Percentiles rank a stretch among this genome's conserved stretches.
These are phyloP conservation scores for Entomortierella parvispora DNA, from an alignment of 192 early-diverging fungal genomes.

Conservation along the genomic window DNA sequence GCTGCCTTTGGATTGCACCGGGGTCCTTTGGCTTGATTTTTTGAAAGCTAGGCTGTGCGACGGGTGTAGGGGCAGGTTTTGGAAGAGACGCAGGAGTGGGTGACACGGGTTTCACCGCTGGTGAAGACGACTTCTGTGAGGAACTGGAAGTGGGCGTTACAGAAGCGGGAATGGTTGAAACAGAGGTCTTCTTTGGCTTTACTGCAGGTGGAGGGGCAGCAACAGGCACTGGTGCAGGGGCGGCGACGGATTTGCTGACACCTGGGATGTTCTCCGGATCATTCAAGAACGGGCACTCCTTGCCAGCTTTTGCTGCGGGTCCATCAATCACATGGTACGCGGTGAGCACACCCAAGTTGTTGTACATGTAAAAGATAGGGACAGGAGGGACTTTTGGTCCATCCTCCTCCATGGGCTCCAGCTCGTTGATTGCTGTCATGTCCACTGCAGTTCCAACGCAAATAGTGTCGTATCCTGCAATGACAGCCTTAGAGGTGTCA, in stretches of 20 bases:
- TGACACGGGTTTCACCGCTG: too few species aligned
- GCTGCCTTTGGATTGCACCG: slow-evolving; percentile 25
- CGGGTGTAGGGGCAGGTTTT: not conserved
- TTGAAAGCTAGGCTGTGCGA: slow-evolving; percentile 1
- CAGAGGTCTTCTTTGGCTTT: not conserved
- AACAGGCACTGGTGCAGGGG: not conserved
- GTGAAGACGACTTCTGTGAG: not conserved
- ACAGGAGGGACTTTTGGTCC: slow-evolving; percentile 61
- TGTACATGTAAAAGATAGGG: slow-evolving; percentile 80
- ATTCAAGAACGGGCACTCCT: slow-evolving; percentile 56
- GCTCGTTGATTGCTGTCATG: slow-evolving; percentile 65
- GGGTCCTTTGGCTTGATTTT: not conserved
- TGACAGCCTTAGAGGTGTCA: slow-evolving; percentile 59
- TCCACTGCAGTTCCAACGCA: slow-evolving; percentile 82
- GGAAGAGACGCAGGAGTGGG: slow-evolving; percentile 2
- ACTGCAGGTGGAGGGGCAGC: slow-evolving; percentile 3
- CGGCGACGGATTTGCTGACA: slow-evolving; percentile 4
- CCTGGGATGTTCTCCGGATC: slow-evolving; percentile 4
- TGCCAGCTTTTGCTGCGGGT: slow-evolving; percentile 55
- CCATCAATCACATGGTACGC: slow-evolving; percentile 76
- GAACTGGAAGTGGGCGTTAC: slow-evolving; percentile 12
- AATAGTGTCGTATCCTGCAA: slow-evolving; percentile 76
- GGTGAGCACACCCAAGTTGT: slow-evolving; percentile 67
- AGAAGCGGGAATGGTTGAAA: slow-evolving; percentile 13
- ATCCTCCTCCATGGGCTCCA: slow-evolving; percentile 63